Conservation (phyloP, 1,284 basidiomycete species). For the Cutaneotrichosporon cutaneum region DNA sequence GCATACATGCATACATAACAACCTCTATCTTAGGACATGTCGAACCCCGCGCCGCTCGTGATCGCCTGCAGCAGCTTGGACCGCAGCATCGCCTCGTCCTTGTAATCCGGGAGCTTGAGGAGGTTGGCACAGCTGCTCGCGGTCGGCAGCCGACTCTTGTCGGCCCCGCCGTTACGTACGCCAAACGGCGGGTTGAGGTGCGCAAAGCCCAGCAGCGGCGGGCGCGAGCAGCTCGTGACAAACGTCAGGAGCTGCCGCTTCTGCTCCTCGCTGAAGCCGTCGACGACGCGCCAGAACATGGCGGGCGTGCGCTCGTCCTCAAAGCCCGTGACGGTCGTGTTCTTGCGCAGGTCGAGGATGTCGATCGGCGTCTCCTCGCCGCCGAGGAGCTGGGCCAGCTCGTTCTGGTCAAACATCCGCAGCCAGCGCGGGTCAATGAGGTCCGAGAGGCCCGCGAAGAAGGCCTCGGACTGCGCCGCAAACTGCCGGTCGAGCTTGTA, state of each 20-base stretch:
- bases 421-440: slow-evolving; percentile 89
- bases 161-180: slow-evolving; percentile 72
- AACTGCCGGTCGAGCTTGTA: slow-evolving; percentile 89
- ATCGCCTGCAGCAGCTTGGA: slow-evolving; percentile 83
- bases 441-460: slow-evolving; percentile 69
- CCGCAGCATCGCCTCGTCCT: slow-evolving; percentile 63
- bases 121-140: slow-evolving; percentile 73
- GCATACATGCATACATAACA: slow-evolving; percentile 7
- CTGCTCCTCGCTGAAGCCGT: slow-evolving; percentile 61
- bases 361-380: slow-evolving; percentile 80
- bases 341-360: slow-evolving; percentile 68
- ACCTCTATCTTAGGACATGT: slow-evolving; percentile 64
- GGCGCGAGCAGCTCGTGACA: slow-evolving; percentile 85
- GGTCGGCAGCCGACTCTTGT: slow-evolving; percentile 69
- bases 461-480: slow-evolving; percentile 72
- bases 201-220: slow-evolving; percentile 82
- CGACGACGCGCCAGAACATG: slow-evolving; percentile 67
- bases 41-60: slow-evolving; percentile 79
- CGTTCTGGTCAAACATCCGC: slow-evolving; percentile 92
- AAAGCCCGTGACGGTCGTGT: slow-evolving; percentile 76
- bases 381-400: slow-evolving; percentile 79
- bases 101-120: slow-evolving; percentile 54
- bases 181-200: slow-evolving; percentile 81
- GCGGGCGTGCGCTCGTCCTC: slow-evolving; percentile 69
- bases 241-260: slow-evolving; percentile 74